Evolutionary conservation across 78 protist genomes (phyloP).

Genomic region (Thecamonas trahens): DNA sequence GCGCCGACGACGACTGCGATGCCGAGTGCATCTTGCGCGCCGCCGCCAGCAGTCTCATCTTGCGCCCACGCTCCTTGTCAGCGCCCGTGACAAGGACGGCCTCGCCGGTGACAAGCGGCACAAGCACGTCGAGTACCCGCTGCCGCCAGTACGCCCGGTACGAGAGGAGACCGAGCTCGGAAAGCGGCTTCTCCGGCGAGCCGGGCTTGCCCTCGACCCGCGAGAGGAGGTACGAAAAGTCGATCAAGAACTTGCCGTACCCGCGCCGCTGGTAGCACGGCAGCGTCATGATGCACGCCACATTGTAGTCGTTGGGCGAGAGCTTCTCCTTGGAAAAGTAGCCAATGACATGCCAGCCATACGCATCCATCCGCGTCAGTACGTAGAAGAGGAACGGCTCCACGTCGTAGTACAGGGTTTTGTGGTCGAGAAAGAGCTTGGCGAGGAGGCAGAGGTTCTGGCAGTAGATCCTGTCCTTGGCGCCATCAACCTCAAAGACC

Average conservation of each 20-base stretch:
- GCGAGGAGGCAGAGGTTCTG: slow-evolving; percentile 79
- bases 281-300: slow-evolving; percentile 82
- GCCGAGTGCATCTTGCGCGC: too few species aligned
- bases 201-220: slow-evolving; percentile 56
- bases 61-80: too few species aligned
- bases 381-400: slow-evolving; percentile 84
- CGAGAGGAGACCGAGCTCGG: slow-evolving; percentile 70
- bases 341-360: slow-evolving; percentile 68
- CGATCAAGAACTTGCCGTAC: slow-evolving; percentile 67
- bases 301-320: slow-evolving; percentile 48
- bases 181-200: slow-evolving; percentile 84
- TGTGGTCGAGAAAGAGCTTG: slow-evolving; percentile 87
- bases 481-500: slow-evolving; percentile 36
- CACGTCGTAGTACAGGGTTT: slow-evolving; percentile 60
- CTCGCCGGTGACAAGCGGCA: background rate
- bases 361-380: background rate
- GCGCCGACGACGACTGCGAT: too few species aligned
- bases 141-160: slow-evolving; percentile 58
- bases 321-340: slow-evolving; percentile 77
- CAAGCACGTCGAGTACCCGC: background rate
- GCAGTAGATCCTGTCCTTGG: slow-evolving; percentile 41
- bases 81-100: too few species aligned
- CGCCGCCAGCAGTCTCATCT: too few species aligned
- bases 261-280: slow-evolving; percentile 80
- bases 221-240: slow-evolving; percentile 59